Percentiles rank a stretch among this genome's conserved stretches.
Evolutionary conservation across 139 green algal genomes (phyloP).

Genomic region (Mychonastes homosphaera): DNA sequence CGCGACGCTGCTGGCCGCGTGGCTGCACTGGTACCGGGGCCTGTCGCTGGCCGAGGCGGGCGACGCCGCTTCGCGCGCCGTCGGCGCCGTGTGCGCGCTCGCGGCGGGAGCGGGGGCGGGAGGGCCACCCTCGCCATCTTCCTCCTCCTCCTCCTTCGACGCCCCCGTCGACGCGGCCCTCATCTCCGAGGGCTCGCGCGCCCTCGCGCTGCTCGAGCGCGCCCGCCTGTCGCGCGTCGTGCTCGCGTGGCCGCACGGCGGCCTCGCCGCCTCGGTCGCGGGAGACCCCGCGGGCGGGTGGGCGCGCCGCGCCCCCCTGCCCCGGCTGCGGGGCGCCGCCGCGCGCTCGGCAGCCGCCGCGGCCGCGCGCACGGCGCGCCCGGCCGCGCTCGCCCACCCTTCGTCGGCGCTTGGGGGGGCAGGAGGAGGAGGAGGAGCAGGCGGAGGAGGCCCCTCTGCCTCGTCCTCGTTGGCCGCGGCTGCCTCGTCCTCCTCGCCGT

Average conservation of each 20-base stretch:
- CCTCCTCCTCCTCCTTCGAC: not conserved
- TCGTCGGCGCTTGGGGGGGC: no score
- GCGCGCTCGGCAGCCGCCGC: not conserved
- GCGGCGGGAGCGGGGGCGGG: not conserved
- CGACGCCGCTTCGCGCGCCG: not conserved
- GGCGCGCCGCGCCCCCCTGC: slow-evolving; percentile 18
- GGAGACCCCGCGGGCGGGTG: slow-evolving; percentile 66
- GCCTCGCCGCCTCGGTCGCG: slow-evolving; percentile 45
- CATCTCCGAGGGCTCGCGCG: slow-evolving; percentile 31
- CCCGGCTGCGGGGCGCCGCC: no score
- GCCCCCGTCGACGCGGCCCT: slow-evolving; percentile 7
- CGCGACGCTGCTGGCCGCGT: slow-evolving; percentile 39
- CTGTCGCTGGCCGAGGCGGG: slow-evolving; percentile 28
- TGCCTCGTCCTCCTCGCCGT: no score
- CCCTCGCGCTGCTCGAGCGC: slow-evolving; percentile 27
- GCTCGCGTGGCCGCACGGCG: slow-evolving; percentile 61
- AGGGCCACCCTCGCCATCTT: not conserved
- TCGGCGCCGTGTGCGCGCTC: not conserved
- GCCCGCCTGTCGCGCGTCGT: slow-evolving; percentile 32
- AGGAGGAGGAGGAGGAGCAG: no score
- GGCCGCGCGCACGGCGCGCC: no score
- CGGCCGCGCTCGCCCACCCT: no score
- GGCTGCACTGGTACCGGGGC: slow-evolving; percentile 44
- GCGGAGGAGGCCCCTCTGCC: no score
- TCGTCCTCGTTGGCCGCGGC: no score